A percentile compares a stretch with the other conserved stretches of the same genome.
Evolutionary conservation across 2,329 filamentous ascomycete genomes (phyloP).

Genomic region (Ploettnerulaceae sp.): DNA sequence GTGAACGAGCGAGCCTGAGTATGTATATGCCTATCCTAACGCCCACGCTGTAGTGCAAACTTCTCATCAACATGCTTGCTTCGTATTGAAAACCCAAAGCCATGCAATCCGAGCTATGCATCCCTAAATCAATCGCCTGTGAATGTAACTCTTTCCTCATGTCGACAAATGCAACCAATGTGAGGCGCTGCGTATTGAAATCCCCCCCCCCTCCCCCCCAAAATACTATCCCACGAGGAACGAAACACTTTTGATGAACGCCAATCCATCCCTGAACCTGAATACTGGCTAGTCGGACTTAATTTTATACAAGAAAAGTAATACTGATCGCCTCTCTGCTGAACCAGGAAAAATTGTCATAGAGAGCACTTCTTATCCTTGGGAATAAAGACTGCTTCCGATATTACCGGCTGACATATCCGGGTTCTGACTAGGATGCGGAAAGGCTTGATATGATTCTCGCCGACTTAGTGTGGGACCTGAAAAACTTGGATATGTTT

Average conservation of each 20-base stretch:
- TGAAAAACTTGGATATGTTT: background rate
- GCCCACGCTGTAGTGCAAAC: constrained; percentile 21
- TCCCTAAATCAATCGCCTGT: background rate
- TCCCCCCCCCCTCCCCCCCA: background rate
- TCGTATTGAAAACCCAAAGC: background rate
- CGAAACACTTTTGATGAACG: background rate
- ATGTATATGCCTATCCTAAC: constrained; percentile 18
- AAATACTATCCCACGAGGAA: background rate
- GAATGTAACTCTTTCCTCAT: background rate
- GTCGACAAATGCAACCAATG: background rate
- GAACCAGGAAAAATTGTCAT: background rate
- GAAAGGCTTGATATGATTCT: background rate
- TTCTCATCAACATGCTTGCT: constrained; percentile 9
- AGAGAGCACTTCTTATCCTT: background rate
- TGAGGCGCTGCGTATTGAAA: background rate
- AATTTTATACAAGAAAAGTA: background rate
- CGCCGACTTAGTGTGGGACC: background rate
- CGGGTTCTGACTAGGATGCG: background rate
- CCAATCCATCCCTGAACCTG: background rate
- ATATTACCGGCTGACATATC: constrained; percentile 5
- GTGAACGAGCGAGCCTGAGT: constrained; percentile 4
- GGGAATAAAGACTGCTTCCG: background rate
- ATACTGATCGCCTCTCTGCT: background rate
- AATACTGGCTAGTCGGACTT: background rate
- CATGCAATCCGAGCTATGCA: background rate